phyloP scores from a whole-genome alignment of 2,329 filamentous ascomycete species.

The Aspergillus candidus region DNA sequence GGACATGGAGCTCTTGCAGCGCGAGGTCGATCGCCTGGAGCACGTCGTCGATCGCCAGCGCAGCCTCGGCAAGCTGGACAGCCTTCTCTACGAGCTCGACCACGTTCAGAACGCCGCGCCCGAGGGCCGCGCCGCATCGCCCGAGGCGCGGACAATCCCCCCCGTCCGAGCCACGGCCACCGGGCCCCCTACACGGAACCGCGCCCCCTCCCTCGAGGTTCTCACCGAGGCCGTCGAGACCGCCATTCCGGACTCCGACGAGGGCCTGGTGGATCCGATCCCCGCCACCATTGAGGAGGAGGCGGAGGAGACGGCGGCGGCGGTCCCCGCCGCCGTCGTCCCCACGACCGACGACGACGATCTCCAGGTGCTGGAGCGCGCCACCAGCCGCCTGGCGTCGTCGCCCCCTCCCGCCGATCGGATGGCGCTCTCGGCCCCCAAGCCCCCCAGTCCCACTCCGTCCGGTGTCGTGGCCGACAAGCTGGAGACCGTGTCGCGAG shows the following conservation, averaged over 20 bases:
- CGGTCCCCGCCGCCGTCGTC: neutral
- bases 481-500: conserved; percentile 82
- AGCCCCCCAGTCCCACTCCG: conserved; percentile 66
- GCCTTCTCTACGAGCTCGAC: conserved; percentile 83
- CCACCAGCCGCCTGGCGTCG: conserved; percentile 23
- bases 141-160: conserved; percentile 12
- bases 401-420: conserved; percentile 33
- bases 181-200: conserved; percentile 22
- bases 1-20: conserved; percentile 93
- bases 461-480: conserved; percentile 85
- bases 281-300: conserved; percentile 24
- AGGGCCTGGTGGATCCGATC: conserved; percentile 32
- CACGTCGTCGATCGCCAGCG: conserved; percentile 93
- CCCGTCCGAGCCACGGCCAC: conserved; percentile 8
- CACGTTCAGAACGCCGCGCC: conserved; percentile 55
- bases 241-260: conserved; percentile 42
- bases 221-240: conserved; percentile 41
- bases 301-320: conserved; percentile 12
- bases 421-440: conserved; percentile 26
- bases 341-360: conserved; percentile 20
- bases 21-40: conserved; percentile 88
- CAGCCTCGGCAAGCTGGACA: conserved; percentile 90
- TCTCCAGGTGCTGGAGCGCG: conserved; percentile 32
- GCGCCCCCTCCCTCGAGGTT: conserved; percentile 36
- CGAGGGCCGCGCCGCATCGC: conserved; percentile 18